phyloP scores from a whole-genome alignment of 2,329 filamentous ascomycete genomes.

The Calonectria pseudoreteaudii region DNA sequence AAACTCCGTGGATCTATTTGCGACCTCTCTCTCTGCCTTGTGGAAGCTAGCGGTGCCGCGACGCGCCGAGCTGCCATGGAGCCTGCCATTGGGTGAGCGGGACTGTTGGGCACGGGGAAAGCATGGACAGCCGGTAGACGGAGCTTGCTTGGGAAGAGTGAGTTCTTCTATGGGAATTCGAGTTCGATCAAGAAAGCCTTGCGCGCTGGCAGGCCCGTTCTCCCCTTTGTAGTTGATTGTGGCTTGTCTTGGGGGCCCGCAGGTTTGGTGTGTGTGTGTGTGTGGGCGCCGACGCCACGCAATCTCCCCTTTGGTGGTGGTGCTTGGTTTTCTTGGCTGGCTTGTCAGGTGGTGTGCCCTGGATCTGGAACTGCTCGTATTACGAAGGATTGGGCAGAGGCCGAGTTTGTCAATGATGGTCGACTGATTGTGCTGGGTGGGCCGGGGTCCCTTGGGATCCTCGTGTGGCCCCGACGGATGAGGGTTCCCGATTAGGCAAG shows the following conservation, averaged over 20 bases:
- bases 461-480: slow-evolving; percentile 8
- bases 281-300: slow-evolving; percentile 14
- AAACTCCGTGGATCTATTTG: not conserved
- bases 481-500: slow-evolving; percentile 17
- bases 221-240: not conserved
- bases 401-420: slow-evolving; percentile 3
- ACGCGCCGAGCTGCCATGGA: not conserved
- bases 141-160: not conserved
- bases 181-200: not conserved
- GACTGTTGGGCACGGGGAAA: not conserved
- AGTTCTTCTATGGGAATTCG: not conserved
- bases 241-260: slow-evolving; percentile 5
- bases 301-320: slow-evolving; percentile 7
- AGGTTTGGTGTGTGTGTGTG: slow-evolving; percentile 12
- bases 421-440: not conserved
- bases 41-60: not conserved
- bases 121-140: not conserved
- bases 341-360: not conserved
- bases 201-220: not conserved
- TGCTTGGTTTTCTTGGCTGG: not conserved
- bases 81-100: not conserved
- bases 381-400: not conserved
- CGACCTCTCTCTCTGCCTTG: too few relatives aligned
- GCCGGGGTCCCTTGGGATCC: slow-evolving; percentile 3
- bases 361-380: slow-evolving; percentile 3